Percentiles rank a stretch among this genome's conserved stretches.
Conservation (phyloP, 129 eudicot genomes). For the Calendula officinalis region DNA sequence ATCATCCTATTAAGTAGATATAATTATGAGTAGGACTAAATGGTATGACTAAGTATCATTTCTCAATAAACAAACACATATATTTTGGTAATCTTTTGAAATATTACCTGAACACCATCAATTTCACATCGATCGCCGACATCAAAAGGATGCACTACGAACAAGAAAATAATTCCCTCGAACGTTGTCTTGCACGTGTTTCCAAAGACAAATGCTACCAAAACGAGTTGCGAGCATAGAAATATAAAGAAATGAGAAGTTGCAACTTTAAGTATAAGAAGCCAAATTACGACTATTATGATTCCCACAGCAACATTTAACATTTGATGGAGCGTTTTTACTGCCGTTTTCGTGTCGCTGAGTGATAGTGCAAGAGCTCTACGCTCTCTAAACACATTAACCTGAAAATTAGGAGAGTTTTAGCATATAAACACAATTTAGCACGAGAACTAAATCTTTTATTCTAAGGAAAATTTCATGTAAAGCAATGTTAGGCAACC, state of each 20-base stretch:
- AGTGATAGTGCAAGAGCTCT: constrained; percentile 55
- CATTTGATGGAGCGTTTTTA: constrained; percentile 55
- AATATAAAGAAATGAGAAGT: constrained; percentile 41
- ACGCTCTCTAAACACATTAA: constrained; percentile 46
- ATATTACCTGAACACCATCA: constrained; percentile 42
- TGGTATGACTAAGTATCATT: no score
- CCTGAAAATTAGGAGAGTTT: constrained; percentile 24
- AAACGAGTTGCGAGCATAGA: constrained; percentile 46
- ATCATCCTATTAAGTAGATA: no score
- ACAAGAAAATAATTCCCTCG: constrained; percentile 48
- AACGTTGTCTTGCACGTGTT: constrained; percentile 57
- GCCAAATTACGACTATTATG: constrained; percentile 41
- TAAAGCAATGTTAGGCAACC: no score
- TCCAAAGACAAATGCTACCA: constrained; percentile 55
- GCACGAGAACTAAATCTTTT: not conserved
- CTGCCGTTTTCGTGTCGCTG: constrained; percentile 57
- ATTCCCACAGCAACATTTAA: constrained; percentile 33
- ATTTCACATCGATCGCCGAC: constrained; percentile 55
- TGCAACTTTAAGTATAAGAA: constrained; percentile 43
- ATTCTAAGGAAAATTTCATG: no score
- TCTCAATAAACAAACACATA: not conserved
- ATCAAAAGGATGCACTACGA: constrained; percentile 47
- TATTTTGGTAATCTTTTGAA: not conserved
- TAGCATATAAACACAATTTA: not conserved
- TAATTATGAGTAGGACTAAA: no score